phyloP scores from a whole-genome alignment of 768 basidiomycete species.

The Auricularia sp. region DNA sequence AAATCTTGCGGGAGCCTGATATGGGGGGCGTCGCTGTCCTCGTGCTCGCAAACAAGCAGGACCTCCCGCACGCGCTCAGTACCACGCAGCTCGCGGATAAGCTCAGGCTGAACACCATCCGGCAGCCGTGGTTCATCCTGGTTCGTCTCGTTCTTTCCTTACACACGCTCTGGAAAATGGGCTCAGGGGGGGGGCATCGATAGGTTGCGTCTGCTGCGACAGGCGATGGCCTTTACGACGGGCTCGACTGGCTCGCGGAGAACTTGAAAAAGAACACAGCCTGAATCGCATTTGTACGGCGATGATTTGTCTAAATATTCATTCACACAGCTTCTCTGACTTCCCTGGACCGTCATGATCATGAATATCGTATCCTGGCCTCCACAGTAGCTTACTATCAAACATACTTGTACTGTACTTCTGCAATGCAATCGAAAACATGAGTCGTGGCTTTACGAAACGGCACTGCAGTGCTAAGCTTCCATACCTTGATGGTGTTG shows the following conservation, averaged over 20 bases:
- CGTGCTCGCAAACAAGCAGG: conserved; percentile 16
- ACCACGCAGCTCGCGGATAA: not conserved
- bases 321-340: no score
- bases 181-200: conserved; percentile 4
- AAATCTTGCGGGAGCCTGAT: conserved; percentile 34
- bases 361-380: no score
- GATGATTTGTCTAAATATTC: no score
- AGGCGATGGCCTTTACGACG: conserved; percentile 97
- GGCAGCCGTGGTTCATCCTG: conserved; percentile 5
- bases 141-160: not conserved
- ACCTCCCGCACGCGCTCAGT: not conserved
- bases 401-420: no score
- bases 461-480: no score
- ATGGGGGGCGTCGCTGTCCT: conserved; percentile 35
- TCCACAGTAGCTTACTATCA: no score
- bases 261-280: no score
- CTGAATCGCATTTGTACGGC: no score
- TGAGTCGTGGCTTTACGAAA: no score
- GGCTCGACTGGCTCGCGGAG: conserved; percentile 87
- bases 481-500: not conserved
- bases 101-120: not conserved
- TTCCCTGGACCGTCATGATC: no score
- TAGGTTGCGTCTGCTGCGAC: conserved; percentile 97
- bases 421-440: no score
- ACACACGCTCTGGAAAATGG: not conserved